Percentiles rank a stretch among this genome's conserved stretches.
These are phyloP conservation scores for Ceratobasidium sp. DNA, from an alignment of 1,284 basidiomycete species.

Conservation along the genomic window DNA sequence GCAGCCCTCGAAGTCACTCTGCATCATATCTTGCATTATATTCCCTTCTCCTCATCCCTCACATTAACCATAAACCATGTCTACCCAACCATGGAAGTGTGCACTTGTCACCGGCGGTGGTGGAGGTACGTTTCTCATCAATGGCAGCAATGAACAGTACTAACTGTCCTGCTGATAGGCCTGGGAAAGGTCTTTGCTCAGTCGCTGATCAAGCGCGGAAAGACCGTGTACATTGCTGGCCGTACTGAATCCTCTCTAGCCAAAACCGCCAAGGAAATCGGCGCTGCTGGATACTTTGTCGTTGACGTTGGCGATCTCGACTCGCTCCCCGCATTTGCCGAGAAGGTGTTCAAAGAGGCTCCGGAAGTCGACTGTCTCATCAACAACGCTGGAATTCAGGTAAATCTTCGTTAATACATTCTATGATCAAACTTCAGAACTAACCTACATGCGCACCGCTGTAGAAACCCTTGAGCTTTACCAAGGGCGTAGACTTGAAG, in stretches of 20 bases:
- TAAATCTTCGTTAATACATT: background rate
- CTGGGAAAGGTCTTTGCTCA: constrained; percentile 49
- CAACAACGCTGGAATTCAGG: constrained; percentile 54
- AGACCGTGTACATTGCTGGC: constrained; percentile 52
- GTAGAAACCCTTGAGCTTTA: constrained; percentile 24
- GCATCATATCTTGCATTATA: background rate
- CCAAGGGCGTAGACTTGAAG: constrained; percentile 18
- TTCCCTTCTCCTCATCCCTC: background rate
- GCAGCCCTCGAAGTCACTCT: too few species aligned
- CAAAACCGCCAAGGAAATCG: constrained; percentile 48
- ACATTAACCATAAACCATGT: background rate
- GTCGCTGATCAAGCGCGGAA: constrained; percentile 49
- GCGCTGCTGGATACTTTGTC: constrained; percentile 49
- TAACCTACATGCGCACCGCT: background rate
- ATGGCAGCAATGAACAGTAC: too few species aligned
- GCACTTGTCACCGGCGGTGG: constrained; percentile 20
- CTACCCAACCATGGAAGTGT: constrained; percentile 26
- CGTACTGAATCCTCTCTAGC: constrained; percentile 50
- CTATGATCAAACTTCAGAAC: background rate
- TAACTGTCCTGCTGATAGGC: background rate
- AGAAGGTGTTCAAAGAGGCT: constrained; percentile 49
- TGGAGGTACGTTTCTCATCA: constrained; percentile 12
- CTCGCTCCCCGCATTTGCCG: constrained; percentile 47
- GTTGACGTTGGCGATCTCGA: constrained; percentile 41
- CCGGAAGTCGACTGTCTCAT: constrained; percentile 53